Conservation (phyloP, 306 rosid species). For the Citrullus mucosospermus region DNA sequence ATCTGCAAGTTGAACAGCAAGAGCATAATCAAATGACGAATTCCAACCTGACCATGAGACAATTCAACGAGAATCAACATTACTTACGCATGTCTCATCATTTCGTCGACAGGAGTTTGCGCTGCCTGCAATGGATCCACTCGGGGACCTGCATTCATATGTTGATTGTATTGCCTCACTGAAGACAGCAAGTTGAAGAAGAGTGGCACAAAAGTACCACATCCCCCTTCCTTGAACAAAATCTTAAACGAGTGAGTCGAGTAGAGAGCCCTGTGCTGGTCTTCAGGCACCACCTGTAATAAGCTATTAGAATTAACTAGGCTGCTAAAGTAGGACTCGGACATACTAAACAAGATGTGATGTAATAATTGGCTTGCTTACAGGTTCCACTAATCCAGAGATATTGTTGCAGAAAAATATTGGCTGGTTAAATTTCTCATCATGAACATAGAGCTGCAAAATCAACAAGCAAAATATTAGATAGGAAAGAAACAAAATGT, state of each 20-base stretch:
- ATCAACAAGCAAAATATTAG: neutral
- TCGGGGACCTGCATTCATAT: slow-evolving; percentile 24
- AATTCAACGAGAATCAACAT: neutral
- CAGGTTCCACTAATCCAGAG: slow-evolving; percentile 89
- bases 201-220: slow-evolving; percentile 91
- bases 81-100: slow-evolving; percentile 97
- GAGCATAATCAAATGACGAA: neutral
- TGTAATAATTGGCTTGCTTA: slow-evolving; percentile 23
- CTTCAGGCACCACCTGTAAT: slow-evolving; percentile 71
- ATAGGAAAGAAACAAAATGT: neutral
- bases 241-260: slow-evolving; percentile 81
- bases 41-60: neutral
- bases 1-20: slow-evolving; percentile 42
- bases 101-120: slow-evolving; percentile 95
- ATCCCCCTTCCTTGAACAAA: slow-evolving; percentile 94
- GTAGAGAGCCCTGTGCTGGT: slow-evolving; percentile 63
- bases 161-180: slow-evolving; percentile 70
- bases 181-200: slow-evolving; percentile 82
- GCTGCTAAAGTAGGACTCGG: neutral
- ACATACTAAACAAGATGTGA: neutral
- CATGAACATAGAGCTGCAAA: slow-evolving; percentile 65
- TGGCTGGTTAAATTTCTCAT: slow-evolving; percentile 93
- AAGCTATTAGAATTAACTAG: neutral
- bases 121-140: slow-evolving; percentile 85
- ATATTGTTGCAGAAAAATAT: slow-evolving; percentile 93